Percentiles rank a stretch among this genome's conserved stretches.
These are phyloP conservation scores for Parathielavia hyrcaniae DNA, from an alignment of 495 filamentous ascomycete species.

Conservation along the genomic window DNA sequence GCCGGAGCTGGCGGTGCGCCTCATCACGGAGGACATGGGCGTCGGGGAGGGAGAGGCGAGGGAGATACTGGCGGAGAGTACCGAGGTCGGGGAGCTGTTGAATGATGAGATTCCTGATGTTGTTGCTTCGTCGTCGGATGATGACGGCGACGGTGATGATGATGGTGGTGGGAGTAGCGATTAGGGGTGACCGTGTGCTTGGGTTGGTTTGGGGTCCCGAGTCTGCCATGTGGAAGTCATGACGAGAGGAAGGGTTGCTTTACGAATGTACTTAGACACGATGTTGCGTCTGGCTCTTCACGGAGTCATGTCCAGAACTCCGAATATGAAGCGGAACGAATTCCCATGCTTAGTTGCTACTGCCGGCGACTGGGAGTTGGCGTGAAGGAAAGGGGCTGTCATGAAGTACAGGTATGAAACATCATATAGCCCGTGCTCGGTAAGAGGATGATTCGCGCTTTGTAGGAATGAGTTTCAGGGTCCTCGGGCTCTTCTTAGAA, in stretches of 20 bases:
- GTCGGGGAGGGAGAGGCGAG: constrained; percentile 59
- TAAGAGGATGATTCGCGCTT: no score
- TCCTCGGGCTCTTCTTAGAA: no score
- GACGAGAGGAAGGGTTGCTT: background rate
- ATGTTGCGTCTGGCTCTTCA: background rate
- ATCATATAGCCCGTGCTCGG: no score
- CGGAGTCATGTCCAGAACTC: background rate
- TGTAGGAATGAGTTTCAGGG: no score
- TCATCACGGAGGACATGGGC: constrained; percentile 83
- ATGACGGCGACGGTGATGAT: constrained; percentile 42
- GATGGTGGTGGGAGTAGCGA: constrained; percentile 8
- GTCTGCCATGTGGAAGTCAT: background rate
- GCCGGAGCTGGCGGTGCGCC: constrained; percentile 67
- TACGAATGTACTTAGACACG: background rate
- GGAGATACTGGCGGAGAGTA: constrained; percentile 65
- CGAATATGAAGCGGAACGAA: background rate
- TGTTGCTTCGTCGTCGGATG: constrained; percentile 40
- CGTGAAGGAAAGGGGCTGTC: no score
- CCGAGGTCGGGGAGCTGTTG: constrained; percentile 68
- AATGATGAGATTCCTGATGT: constrained; percentile 62
- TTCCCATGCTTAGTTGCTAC: no score
- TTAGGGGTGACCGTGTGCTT: background rate
- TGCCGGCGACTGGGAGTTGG: no score
- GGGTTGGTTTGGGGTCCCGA: background rate
- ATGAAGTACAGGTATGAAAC: no score